Conservation (phyloP, 2,329 filamentous ascomycete species). For the Scedosporium dehoogii region DNA sequence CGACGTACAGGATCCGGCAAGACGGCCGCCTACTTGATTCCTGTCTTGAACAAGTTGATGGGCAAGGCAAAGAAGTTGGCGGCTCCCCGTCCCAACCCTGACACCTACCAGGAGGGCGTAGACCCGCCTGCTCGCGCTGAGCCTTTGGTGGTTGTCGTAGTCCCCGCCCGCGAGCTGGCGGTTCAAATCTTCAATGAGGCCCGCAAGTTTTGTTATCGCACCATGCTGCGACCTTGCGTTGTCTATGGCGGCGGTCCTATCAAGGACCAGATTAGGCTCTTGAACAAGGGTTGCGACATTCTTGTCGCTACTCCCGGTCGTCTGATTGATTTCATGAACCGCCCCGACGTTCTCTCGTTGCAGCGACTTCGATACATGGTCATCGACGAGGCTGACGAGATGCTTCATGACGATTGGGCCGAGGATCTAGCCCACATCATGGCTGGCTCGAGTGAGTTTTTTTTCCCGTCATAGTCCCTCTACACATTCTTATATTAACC, state of each 20-base stretch:
- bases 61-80: constrained; percentile 86
- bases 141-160: constrained; percentile 77
- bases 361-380: constrained; percentile 70
- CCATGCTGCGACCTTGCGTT: constrained; percentile 86
- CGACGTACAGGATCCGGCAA: constrained; percentile 72
- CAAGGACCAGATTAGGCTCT: constrained; percentile 58
- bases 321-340: constrained; percentile 72
- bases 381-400: constrained; percentile 92
- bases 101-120: constrained; percentile 38
- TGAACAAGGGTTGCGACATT: constrained; percentile 79
- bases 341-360: constrained; percentile 58
- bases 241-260: constrained; percentile 75
- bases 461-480: neutral
- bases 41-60: constrained; percentile 84
- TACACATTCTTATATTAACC: neutral
- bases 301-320: constrained; percentile 84
- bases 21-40: constrained; percentile 85
- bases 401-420: constrained; percentile 73
- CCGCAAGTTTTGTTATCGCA: constrained; percentile 85
- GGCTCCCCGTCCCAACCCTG: constrained; percentile 61
- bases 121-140: constrained; percentile 57
- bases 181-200: constrained; percentile 94
- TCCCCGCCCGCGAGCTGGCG: constrained; percentile 80
- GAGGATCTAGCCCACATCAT: constrained; percentile 67
- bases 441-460: constrained; percentile 61